Base-by-base conservation (phyloP, 2,329 filamentous ascomycete species). In the Aspergillus fructus region DNA sequence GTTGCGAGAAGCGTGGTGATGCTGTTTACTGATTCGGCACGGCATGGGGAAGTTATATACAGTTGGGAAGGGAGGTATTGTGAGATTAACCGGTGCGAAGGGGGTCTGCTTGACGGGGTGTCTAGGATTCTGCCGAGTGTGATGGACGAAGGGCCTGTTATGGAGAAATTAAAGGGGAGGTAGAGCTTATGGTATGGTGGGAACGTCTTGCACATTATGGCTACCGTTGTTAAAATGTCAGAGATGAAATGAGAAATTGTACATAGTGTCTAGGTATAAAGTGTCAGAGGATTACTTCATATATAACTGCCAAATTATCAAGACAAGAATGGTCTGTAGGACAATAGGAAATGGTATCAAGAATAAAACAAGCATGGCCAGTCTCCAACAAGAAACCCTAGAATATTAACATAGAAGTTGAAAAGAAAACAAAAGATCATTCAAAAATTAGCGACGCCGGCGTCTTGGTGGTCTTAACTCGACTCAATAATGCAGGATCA, bases 1-100 rank as follows among this genome's bases (percentile, higher is more conserved):
- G 83, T 85, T 1, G 83, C 83, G 2, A 74, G 72, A 2, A 77
- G 75, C 4, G 81, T 77, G 0, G 80, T 74, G 0, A 70, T 79
- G 34, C 63, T 86, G 17, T 83, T 86, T 75, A 75, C 72, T 1
- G 81, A 85, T 58, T 59, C 66, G 12, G 64, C 67, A 0, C 71
- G 81, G 49, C 74, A 83, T 42, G 83, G 81, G 2, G 77, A 86
- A 34, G 66, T 82, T 24, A 75, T 86, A n/a, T 83, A 81, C 60
- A 74, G 81, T 11, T 72, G 72, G 55, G 70, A 74, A 9, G 80
- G 83, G 0, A 76, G 76, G 52, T 83, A 78, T 63, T 75, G 37
- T 56, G 84, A 86, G 66, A 76, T 85, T 15, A 84, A 86, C 55
- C 78, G 83, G 58, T 66, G 73, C 2, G 51, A 59, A n/a, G 59